phyloP scores from a whole-genome alignment of 495 filamentous ascomycete genomes.

The Tuber umbilicatum region DNA sequence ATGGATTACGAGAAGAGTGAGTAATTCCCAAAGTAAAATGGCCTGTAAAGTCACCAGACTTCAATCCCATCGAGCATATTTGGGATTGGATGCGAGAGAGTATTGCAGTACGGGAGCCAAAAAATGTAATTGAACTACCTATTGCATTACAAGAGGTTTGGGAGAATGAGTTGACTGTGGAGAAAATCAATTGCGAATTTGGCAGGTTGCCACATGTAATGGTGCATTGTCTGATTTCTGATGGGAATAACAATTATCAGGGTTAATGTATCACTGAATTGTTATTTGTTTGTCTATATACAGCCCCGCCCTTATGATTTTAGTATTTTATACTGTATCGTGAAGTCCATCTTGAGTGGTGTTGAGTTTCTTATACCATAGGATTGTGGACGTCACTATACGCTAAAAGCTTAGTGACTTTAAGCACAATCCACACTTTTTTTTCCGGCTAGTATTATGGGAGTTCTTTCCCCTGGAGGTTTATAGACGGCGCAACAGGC shows the following conservation, averaged over 20 bases:
- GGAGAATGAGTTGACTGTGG: not conserved
- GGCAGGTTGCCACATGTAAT: constrained; percentile 3
- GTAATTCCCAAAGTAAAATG: not conserved
- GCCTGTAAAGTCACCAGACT: not conserved
- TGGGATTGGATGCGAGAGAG: not conserved
- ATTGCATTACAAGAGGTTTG: not conserved
- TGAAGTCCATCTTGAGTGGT: too few relatives aligned
- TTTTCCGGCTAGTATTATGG: too few relatives aligned
- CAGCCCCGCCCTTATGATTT: too few relatives aligned
- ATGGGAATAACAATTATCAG: not conserved
- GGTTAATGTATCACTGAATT: not conserved
- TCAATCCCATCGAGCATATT: not conserved
- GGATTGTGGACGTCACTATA: too few relatives aligned
- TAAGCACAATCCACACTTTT: too few relatives aligned
- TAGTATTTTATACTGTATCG: too few relatives aligned
- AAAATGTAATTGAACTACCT: not conserved
- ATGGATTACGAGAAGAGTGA: not conserved
- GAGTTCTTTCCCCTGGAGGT: too few relatives aligned
- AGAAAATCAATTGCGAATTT: not conserved
- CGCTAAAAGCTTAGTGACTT: too few relatives aligned
- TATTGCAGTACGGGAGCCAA: not conserved
- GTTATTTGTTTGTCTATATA: too few relatives aligned
- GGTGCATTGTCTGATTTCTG: not conserved
- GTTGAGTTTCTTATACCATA: too few relatives aligned
- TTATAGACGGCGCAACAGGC: too few relatives aligned